phyloP scores from a whole-genome alignment of 1,139 yeast genomes.

The Candida tropicalis region DNA sequence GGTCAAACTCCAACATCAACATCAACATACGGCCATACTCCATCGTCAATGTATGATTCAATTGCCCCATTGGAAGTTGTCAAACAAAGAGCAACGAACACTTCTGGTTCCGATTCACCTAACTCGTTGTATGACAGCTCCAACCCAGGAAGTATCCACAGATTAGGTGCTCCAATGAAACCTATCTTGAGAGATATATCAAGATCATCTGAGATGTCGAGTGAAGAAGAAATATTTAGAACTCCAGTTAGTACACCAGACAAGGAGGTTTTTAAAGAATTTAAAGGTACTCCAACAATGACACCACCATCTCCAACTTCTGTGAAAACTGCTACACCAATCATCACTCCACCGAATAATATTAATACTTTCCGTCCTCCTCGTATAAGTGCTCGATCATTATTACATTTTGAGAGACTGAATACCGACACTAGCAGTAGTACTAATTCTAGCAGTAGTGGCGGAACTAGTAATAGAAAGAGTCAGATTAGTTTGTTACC shows the following conservation, averaged over 20 bases:
- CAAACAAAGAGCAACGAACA: not conserved
- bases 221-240: slow-evolving; percentile 6
- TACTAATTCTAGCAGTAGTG: slow-evolving; percentile 8
- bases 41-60: not conserved
- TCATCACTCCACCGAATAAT: slow-evolving; percentile 7
- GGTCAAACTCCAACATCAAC: no score
- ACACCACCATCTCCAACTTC: slow-evolving; percentile 7
- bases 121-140: slow-evolving; percentile 1
- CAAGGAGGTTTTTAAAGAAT: slow-evolving; percentile 6
- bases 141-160: not conserved
- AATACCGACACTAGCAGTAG: slow-evolving; percentile 6
- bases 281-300: slow-evolving; percentile 6
- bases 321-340: slow-evolving; percentile 5
- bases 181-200: slow-evolving; percentile 8
- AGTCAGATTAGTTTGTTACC: slow-evolving; percentile 15
- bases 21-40: not conserved
- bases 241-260: slow-evolving; percentile 11
- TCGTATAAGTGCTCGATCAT: slow-evolving; percentile 9
- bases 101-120: slow-evolving; percentile 1
- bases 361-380: slow-evolving; percentile 3
- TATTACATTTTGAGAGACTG: slow-evolving; percentile 8
- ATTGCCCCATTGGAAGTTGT: slow-evolving; percentile 3
- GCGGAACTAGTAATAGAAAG: slow-evolving; percentile 7
- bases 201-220: slow-evolving; percentile 7
- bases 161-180: slow-evolving; percentile 8